These are phyloP conservation scores for Chlamydomonas reinhardtii DNA, from an alignment of 163 green algal species.

Conservation along the genomic window DNA sequence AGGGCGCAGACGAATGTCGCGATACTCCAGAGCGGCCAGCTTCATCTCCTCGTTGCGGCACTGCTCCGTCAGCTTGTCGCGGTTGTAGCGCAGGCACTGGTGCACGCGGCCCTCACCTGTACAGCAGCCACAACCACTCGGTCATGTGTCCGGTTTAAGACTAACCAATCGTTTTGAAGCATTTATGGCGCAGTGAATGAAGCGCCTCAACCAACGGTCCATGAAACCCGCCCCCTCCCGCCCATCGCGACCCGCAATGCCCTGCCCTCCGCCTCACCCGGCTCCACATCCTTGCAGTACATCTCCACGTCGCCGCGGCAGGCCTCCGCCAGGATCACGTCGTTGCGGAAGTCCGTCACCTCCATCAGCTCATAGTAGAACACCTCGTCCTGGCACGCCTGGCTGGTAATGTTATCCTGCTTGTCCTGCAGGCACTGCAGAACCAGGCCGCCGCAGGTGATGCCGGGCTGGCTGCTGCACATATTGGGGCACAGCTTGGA, in stretches of 20 bases:
- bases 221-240: too few species aligned
- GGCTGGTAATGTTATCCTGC: conserved; percentile 77
- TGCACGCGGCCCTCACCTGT: conserved; percentile 74
- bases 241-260: too few species aligned
- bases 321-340: conserved; percentile 79
- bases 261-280: conserved; percentile 53
- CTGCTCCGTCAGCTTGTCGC: conserved; percentile 64
- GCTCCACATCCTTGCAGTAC: conserved; percentile 79
- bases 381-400: conserved; percentile 71
- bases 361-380: conserved; percentile 83
- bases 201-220: too few species aligned
- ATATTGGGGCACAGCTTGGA: conserved; percentile 70
- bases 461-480: conserved; percentile 55
- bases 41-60: conserved; percentile 82
- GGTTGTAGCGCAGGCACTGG: conserved; percentile 77
- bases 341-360: conserved; percentile 83
- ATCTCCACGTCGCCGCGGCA: conserved; percentile 79
- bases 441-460: conserved; percentile 77
- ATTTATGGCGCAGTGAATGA: too few species aligned
- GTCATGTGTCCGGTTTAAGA: too few species aligned
- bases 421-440: conserved; percentile 84
- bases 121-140: too few species aligned
- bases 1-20: conserved; percentile 80
- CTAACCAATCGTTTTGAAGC: too few species aligned
- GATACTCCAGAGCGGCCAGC: conserved; percentile 78